Evolutionary conservation across 192 early-diverging fungal species (phyloP).

Genomic region (Rhizophagus prolifer): DNA sequence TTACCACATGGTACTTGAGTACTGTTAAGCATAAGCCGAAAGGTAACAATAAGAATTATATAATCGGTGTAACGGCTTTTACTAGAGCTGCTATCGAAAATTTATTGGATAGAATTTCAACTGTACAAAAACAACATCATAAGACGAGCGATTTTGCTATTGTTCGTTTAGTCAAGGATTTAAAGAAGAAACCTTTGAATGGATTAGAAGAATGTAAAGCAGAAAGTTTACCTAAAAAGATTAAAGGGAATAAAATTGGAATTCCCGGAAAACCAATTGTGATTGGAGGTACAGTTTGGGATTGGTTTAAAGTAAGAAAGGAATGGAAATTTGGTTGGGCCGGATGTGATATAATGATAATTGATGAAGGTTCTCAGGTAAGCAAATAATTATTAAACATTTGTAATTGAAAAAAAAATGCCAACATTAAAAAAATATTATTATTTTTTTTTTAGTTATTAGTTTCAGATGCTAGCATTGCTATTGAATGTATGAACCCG

Average conservation of each 20-base stretch:
- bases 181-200: neutral
- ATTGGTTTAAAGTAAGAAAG: slow-evolving; percentile 39
- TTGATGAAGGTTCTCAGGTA: slow-evolving; percentile 44
- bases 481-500: slow-evolving; percentile 42
- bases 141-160: slow-evolving; percentile 31
- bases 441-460: slow-evolving; percentile 36
- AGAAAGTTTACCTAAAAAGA: neutral
- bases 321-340: neutral
- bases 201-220: slow-evolving; percentile 28
- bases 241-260: slow-evolving; percentile 9
- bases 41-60: slow-evolving; percentile 36
- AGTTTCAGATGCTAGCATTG: slow-evolving; percentile 45
- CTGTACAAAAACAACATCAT: slow-evolving; percentile 31
- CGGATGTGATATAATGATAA: slow-evolving; percentile 37
- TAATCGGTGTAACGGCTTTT: slow-evolving; percentile 51
- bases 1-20: slow-evolving; percentile 41
- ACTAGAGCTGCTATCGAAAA: slow-evolving; percentile 50
- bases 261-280: slow-evolving; percentile 30
- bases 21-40: slow-evolving; percentile 30
- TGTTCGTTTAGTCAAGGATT: slow-evolving; percentile 32
- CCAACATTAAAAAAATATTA: no score
- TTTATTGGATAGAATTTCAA: slow-evolving; percentile 37
- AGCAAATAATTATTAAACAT: slow-evolving; percentile 1
- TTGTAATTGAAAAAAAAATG: neutral
- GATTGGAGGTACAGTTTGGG: slow-evolving; percentile 42